Evolutionary conservation across 495 filamentous ascomycete species (phyloP).

Genomic region (Neurospora africana): DNA sequence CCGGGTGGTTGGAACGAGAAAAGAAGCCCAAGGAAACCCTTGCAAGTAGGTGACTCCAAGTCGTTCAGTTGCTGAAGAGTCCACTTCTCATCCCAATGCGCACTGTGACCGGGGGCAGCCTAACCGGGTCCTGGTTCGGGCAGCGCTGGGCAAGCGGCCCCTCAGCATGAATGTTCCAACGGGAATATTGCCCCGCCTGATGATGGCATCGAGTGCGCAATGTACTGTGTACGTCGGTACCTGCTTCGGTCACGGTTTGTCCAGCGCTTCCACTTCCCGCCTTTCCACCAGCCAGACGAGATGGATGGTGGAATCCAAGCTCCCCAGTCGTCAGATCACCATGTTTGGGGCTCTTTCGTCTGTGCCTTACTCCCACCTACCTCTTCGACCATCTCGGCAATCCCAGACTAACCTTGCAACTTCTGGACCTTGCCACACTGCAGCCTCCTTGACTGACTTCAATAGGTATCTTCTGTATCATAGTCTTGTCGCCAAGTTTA

Average conservation of each 20-base stretch:
- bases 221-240: neutral
- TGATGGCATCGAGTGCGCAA: neutral
- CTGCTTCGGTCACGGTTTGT: neutral
- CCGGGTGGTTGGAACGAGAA: neutral
- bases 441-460: neutral
- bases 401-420: neutral
- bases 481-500: neutral
- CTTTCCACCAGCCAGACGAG: neutral
- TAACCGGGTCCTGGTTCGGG: neutral
- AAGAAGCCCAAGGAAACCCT: neutral
- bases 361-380: neutral
- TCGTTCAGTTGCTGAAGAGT: neutral
- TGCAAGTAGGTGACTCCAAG: neutral
- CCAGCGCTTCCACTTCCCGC: neutral
- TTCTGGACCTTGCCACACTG: neutral
- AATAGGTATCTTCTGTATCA: neutral
- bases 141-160: neutral
- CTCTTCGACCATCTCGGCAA: neutral
- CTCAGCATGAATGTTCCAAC: no score
- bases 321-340: neutral
- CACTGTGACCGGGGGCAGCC: neutral
- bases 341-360: neutral
- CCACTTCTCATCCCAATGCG: neutral
- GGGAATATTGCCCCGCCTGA: neutral
- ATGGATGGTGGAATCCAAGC: neutral